Conservation (phyloP, 2,329 filamentous ascomycete genomes). For the Stemphylium lycopersici region DNA sequence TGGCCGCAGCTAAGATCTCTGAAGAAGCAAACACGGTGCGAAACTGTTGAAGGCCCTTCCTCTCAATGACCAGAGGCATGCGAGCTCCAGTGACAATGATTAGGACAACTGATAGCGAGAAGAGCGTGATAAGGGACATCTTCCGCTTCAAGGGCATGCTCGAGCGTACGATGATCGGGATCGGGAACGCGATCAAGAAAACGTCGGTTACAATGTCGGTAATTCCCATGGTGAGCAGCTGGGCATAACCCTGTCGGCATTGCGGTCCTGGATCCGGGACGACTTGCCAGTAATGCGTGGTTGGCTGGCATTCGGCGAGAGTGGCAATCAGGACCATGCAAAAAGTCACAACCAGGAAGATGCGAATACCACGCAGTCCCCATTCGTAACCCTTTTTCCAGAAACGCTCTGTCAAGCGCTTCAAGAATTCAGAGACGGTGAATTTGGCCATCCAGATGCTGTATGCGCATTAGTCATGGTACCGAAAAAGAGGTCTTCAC, state of each 20-base stretch:
- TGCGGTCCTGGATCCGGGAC: conserved; percentile 78
- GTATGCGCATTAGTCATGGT: conserved; percentile 16
- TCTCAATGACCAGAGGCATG: conserved; percentile 75
- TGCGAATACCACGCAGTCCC: conserved; percentile 73
- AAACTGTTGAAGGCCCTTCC: conserved; percentile 78
- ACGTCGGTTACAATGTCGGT: conserved; percentile 90
- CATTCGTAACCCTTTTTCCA: conserved; percentile 80
- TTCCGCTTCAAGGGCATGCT: conserved; percentile 79
- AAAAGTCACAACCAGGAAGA: conserved; percentile 79
- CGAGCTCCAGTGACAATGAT: conserved; percentile 81
- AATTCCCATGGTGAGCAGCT: conserved; percentile 87
- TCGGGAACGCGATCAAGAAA: conserved; percentile 83
- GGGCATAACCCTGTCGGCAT: conserved; percentile 85
- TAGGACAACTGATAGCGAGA: conserved; percentile 81
- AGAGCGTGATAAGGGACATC: conserved; percentile 77
- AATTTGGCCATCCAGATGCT: conserved; percentile 93
- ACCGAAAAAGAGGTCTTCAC: background rate
- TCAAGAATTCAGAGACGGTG: conserved; percentile 89
- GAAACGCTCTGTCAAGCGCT: conserved; percentile 79
- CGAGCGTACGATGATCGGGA: conserved; percentile 83
- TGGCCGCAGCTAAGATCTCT: conserved; percentile 87
- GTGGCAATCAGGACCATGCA: conserved; percentile 80
- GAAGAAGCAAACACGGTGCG: conserved; percentile 88
- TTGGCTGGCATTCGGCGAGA: conserved; percentile 76
- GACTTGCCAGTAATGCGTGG: conserved; percentile 64